Evolutionary conservation across 2,329 filamentous ascomycete genomes (phyloP).

Genomic region (Myriosclerotinia curreyana): DNA sequence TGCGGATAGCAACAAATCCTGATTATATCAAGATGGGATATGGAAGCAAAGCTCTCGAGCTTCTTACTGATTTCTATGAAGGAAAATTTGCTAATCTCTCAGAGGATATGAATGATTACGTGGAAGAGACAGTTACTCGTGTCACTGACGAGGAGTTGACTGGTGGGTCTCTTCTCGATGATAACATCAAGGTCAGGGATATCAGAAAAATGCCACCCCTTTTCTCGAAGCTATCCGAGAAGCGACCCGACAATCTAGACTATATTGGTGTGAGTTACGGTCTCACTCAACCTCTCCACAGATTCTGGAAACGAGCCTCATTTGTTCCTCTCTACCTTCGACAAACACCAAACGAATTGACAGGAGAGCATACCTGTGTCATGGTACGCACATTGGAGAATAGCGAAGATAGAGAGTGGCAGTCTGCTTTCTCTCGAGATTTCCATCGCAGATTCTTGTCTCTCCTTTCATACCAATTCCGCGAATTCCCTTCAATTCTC

Average conservation of each 20-base stretch:
- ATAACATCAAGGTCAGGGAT: slow-evolving; percentile 86
- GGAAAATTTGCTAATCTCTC: slow-evolving; percentile 84
- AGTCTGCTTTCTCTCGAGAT: slow-evolving; percentile 85
- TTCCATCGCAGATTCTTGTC: slow-evolving; percentile 93
- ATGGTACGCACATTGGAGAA: slow-evolving; percentile 81
- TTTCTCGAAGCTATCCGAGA: slow-evolving; percentile 83
- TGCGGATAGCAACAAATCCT: slow-evolving; percentile 94
- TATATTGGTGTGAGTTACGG: slow-evolving; percentile 96
- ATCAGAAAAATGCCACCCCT: slow-evolving; percentile 89
- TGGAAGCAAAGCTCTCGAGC: slow-evolving; percentile 80
- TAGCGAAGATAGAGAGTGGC: slow-evolving; percentile 73
- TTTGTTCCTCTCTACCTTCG: slow-evolving; percentile 91
- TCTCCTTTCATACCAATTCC: slow-evolving; percentile 89
- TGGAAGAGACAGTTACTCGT: slow-evolving; percentile 64
- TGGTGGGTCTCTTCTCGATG: slow-evolving; percentile 71
- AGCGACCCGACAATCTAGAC: slow-evolving; percentile 75
- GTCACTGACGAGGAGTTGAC: slow-evolving; percentile 81
- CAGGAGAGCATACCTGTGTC: slow-evolving; percentile 95
- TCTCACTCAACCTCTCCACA: slow-evolving; percentile 80
- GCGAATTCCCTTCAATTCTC: slow-evolving; percentile 70
- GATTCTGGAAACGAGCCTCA: slow-evolving; percentile 88
- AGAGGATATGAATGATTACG: slow-evolving; percentile 58
- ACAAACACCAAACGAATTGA: slow-evolving; percentile 93
- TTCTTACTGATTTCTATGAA: slow-evolving; percentile 90
- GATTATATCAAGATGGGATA: slow-evolving; percentile 94